phyloP scores from a whole-genome alignment of 2,329 filamentous ascomycete genomes.

The Aspergillus sp. region DNA sequence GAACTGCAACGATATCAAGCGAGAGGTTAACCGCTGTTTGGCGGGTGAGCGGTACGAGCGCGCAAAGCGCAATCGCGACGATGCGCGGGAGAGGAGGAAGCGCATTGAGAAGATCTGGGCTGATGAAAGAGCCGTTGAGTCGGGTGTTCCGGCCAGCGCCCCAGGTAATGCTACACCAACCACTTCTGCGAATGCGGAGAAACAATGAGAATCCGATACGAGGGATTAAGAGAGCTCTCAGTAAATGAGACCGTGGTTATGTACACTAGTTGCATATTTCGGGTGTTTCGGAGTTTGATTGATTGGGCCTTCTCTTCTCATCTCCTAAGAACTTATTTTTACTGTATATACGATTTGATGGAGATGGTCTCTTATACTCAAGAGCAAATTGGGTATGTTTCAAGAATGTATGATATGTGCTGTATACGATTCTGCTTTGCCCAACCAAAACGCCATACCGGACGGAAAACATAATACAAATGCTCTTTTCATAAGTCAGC shows the following conservation, averaged over 20 bases:
- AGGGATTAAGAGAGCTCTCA: not conserved
- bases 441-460: constrained; percentile 33
- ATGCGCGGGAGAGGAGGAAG: constrained; percentile 67
- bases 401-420: constrained; percentile 22
- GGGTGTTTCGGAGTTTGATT: constrained; percentile 4
- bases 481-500: not conserved
- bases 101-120: constrained; percentile 76
- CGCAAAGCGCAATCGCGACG: constrained; percentile 73
- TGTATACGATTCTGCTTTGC: constrained; percentile 11
- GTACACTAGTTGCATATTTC: constrained; percentile 7
- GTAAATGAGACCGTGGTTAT: not conserved
- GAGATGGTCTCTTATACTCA: not conserved
- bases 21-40: constrained; percentile 80
- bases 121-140: constrained; percentile 49
- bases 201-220: not conserved
- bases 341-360: not conserved
- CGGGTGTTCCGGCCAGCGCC: constrained; percentile 5
- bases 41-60: constrained; percentile 76
- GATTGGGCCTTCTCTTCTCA: not conserved
- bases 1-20: constrained; percentile 85
- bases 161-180: not conserved
- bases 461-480: not conserved
- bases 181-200: constrained; percentile 5
- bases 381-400: not conserved
- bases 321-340: not conserved